phyloP scores from a whole-genome alignment of 177 flowering plant species.

The Vitis hybrid region DNA sequence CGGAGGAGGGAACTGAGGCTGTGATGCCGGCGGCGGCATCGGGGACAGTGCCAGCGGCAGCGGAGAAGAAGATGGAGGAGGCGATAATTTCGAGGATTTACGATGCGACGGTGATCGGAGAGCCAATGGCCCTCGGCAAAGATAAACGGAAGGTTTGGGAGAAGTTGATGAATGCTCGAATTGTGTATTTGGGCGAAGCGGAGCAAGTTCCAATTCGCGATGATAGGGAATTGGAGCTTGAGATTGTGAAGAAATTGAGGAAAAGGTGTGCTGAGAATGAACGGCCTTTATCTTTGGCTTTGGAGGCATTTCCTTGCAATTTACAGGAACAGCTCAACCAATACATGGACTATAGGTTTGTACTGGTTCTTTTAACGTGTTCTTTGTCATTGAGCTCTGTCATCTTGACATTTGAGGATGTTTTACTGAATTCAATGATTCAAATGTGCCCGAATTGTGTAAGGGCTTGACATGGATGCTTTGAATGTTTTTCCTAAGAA shows the following conservation, averaged over 20 bases:
- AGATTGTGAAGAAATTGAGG: conserved; percentile 69
- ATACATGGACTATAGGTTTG: conserved; percentile 67
- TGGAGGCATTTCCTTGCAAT: conserved; percentile 83
- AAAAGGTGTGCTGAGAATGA: conserved; percentile 64
- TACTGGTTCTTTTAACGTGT: neutral
- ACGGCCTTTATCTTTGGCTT: conserved; percentile 64
- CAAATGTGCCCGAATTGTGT: no score
- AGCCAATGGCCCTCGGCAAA: conserved; percentile 89
- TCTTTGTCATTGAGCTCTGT: no score
- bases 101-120: conserved; percentile 91
- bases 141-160: conserved; percentile 91
- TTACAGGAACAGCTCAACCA: conserved; percentile 75
- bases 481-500: no score
- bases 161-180: conserved; percentile 79
- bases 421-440: no score
- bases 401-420: neutral
- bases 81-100: conserved; percentile 71
- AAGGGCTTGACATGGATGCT: neutral
- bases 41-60: conserved; percentile 11
- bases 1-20: conserved; percentile 37
- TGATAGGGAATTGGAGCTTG: conserved; percentile 86
- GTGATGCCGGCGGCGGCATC: conserved; percentile 9
- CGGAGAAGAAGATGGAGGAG: conserved; percentile 43
- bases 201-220: conserved; percentile 88
- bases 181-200: conserved; percentile 93